phyloP scores from a whole-genome alignment of 129 eudicot species.

The Centaurea solstitialis region DNA sequence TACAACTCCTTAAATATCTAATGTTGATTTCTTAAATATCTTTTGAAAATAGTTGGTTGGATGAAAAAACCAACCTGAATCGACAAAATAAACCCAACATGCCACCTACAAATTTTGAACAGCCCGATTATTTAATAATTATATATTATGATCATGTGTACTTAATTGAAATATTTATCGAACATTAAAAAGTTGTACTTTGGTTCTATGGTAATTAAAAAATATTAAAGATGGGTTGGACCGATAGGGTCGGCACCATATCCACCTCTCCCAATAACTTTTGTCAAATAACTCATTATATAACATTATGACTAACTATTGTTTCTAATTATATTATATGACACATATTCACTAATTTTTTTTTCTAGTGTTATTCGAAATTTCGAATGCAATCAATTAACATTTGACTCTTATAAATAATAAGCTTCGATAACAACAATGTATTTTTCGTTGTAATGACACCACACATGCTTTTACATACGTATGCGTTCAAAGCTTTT shows the following conservation, averaged over 20 bases:
- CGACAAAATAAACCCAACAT: not conserved
- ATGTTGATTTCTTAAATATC: not conserved
- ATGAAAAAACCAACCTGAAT: not conserved
- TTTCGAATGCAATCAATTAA: not conserved
- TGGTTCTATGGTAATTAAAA: not conserved
- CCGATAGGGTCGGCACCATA: conserved; percentile 7
- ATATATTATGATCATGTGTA: not conserved
- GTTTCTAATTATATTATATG: not conserved
- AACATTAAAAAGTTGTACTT: not conserved
- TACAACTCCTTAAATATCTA: not conserved
- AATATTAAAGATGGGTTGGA: not conserved
- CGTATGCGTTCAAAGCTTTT: not conserved
- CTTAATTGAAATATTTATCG: not conserved
- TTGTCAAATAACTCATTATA: not conserved
- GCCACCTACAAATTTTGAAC: not conserved
- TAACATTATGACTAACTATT: not conserved
- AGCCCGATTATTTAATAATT: not conserved
- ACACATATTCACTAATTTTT: no score
- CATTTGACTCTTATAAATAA: not conserved
- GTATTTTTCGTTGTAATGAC: not conserved
- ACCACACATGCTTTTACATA: not conserved
- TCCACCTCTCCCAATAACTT: conserved; percentile 18
- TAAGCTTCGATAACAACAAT: not conserved
- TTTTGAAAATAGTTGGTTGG: not conserved
- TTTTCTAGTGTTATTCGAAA: conserved; percentile 11